Evolutionary conservation across 495 filamentous ascomycete genomes (phyloP).

Genomic region (Penicillium psychrofluorescens): DNA sequence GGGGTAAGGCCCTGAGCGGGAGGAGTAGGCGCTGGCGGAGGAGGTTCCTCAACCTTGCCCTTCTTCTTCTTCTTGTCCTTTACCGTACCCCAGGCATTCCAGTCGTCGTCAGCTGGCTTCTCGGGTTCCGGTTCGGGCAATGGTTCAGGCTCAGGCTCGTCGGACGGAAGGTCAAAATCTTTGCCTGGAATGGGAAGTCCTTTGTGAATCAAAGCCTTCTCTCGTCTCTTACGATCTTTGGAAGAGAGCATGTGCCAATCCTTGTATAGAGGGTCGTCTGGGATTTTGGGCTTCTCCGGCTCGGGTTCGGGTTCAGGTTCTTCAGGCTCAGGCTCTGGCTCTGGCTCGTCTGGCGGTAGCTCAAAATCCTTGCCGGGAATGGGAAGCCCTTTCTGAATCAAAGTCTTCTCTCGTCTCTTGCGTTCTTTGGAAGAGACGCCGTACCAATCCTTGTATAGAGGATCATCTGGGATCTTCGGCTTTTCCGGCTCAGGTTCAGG

Average conservation of each 20-base stretch:
- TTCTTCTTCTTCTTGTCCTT: conserved; percentile 42
- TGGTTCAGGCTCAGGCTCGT: conserved; percentile 8
- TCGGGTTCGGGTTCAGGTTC: conserved; percentile 25
- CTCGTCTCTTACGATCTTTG: conserved; percentile 33
- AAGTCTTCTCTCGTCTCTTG: conserved; percentile 31
- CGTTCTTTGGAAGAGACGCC: conserved; percentile 30
- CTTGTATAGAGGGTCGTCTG: conserved; percentile 31
- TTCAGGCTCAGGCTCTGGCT: conserved; percentile 12
- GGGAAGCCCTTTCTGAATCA: conserved; percentile 28
- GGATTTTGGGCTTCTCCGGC: conserved; percentile 11
- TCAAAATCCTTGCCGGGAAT: conserved; percentile 31
- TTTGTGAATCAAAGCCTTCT: conserved; percentile 26
- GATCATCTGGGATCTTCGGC: conserved; percentile 20
- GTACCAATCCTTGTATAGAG: conserved; percentile 30
- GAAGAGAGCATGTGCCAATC: conserved; percentile 26
- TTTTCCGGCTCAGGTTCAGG: conserved; percentile 19
- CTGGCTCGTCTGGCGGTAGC: conserved; percentile 13
- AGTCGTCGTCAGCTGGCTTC: conserved; percentile 19
- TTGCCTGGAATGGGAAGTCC: conserved; percentile 29
- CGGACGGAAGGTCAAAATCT: conserved; percentile 23
- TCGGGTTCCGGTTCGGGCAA: conserved; percentile 18
- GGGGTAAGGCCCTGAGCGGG: conserved; percentile 41
- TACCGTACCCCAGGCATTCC: conserved; percentile 28
- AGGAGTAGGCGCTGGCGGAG: conserved; percentile 45
- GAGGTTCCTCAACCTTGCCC: conserved; percentile 32